Evolutionary conservation across 1,139 yeast species (phyloP), one percentile per base, ranked within the genome.

Genomic region (Taphrina populina): DNA sequence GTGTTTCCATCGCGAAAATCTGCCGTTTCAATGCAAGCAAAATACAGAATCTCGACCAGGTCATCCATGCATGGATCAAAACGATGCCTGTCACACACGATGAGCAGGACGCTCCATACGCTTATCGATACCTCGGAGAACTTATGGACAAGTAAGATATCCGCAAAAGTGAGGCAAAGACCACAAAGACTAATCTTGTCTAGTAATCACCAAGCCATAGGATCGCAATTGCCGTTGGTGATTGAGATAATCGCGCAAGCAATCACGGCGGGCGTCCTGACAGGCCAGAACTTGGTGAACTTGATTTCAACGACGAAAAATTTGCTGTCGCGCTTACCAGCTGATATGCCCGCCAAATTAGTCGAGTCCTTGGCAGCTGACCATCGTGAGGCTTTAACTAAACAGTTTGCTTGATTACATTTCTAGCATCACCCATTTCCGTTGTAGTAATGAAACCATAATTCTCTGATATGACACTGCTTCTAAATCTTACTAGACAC

Each of bases 61-160:
- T 85, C 19, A 73, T 87, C 54, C 77, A 76, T 33, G 84, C 80
- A 62, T 92, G 97, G 97, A 73, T 92, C 57, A 77, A 78, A 61
- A 78, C 88, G 11, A 77, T 92, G 64, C 98, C 98, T 26, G 78
- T 90, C 45, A 71, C 82, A 17, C 84, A 82, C 64, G 96, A 92
- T 69, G 86, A 82, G 41, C 94, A 86, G 64, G 95, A 95, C 6
- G 96, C 97, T 1, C 82, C 88, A n/a, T 87, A 76, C 69, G 83
- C 88, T 23, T 92, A 88, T 71, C 74, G 78, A 62, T 90, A 88
- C 68, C 75, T 92, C 65, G 73, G 83, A 26, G 86, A 84, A 61
- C 74, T 92, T 64, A 83, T 90, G 49, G 83, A 83, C 46, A 78
- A 76, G 61, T 49, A 29, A 23, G 39, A 8, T 4, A 30, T 10